Conservation (phyloP, 441 rosid genomes). For the Isatis lusitanica region DNA sequence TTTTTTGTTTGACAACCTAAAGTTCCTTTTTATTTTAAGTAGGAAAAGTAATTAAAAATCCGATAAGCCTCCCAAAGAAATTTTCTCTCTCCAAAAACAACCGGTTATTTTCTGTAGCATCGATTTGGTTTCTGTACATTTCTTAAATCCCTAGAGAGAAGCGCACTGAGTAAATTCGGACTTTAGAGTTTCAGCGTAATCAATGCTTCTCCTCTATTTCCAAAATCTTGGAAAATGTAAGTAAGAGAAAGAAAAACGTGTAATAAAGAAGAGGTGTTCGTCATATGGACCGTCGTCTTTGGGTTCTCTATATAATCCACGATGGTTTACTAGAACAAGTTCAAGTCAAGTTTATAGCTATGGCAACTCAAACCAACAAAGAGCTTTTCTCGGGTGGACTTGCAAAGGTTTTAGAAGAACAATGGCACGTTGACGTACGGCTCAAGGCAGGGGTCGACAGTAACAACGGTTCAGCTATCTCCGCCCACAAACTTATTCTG, state of each 20-base stretch:
- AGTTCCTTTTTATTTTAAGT: too few species aligned
- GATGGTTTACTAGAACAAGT: not conserved
- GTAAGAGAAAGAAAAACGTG: not conserved
- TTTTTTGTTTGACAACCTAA: too few species aligned
- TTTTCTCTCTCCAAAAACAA: too few species aligned
- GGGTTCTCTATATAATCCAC: not conserved
- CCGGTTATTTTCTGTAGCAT: too few species aligned
- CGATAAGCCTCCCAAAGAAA: too few species aligned
- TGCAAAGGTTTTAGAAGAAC: not conserved
- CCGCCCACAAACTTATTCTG: not conserved
- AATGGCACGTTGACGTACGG: conserved; percentile 7
- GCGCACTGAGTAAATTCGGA: too few species aligned
- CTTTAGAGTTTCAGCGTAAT: too few species aligned
- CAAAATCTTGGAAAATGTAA: not conserved
- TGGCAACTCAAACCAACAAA: not conserved
- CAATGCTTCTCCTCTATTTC: not conserved
- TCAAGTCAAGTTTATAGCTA: not conserved
- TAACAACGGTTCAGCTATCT: not conserved
- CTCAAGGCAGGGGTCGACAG: not conserved
- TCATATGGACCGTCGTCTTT: not conserved
- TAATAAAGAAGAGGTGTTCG: not conserved
- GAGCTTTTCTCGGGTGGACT: not conserved
- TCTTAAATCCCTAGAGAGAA: not conserved
- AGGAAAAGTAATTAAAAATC: too few species aligned
- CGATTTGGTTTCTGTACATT: too few species aligned